Percentiles rank a stretch among this genome's conserved stretches.
Evolutionary conservation across 2,329 filamentous ascomycete species (phyloP).

Genomic region (Neocucurbitaria cava): DNA sequence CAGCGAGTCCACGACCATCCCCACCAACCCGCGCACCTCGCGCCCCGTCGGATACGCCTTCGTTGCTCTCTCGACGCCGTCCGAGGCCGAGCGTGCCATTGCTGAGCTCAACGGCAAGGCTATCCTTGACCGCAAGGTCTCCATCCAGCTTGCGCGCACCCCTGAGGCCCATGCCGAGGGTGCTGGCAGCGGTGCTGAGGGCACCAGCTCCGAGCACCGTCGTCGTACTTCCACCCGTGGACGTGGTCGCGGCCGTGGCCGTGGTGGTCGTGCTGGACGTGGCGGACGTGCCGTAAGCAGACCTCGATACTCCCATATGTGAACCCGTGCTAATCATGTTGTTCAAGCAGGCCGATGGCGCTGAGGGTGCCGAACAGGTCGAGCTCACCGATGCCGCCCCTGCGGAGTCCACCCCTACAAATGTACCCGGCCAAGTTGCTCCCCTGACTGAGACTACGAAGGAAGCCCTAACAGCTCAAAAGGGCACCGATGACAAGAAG

Average conservation of each 20-base stretch:
- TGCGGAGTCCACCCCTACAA: slow-evolving; percentile 53
- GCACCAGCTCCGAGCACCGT: slow-evolving; percentile 69
- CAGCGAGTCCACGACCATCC: slow-evolving; percentile 98
- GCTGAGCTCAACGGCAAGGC: slow-evolving; percentile 95
- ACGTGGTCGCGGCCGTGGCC: slow-evolving; percentile 65
- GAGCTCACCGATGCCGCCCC: slow-evolving; percentile 58
- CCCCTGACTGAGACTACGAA: slow-evolving; percentile 61
- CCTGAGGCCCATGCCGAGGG: slow-evolving; percentile 84
- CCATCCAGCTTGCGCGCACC: slow-evolving; percentile 97
- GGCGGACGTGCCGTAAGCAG: slow-evolving; percentile 72
- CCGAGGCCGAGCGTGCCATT: slow-evolving; percentile 95
- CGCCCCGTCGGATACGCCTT: slow-evolving; percentile 99
- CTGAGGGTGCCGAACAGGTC: slow-evolving; percentile 51
- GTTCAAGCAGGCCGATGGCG: slow-evolving; percentile 54
- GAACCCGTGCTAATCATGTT: slow-evolving; percentile 9
- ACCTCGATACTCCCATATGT: background rate
- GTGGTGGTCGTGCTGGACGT: slow-evolving; percentile 65
- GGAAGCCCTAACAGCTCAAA: slow-evolving; percentile 62
- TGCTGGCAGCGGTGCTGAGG: slow-evolving; percentile 75
- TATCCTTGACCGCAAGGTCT: slow-evolving; percentile 98
- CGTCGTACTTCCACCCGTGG: slow-evolving; percentile 63
- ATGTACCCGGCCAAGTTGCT: slow-evolving; percentile 59
- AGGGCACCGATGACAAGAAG: slow-evolving; percentile 58
- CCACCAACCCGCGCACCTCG: slow-evolving; percentile 98
- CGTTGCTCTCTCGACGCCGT: slow-evolving; percentile 93